Base-by-base conservation (phyloP, 2,329 filamentous ascomycete genomes). In the Zymoseptoria ardabiliae region DNA sequence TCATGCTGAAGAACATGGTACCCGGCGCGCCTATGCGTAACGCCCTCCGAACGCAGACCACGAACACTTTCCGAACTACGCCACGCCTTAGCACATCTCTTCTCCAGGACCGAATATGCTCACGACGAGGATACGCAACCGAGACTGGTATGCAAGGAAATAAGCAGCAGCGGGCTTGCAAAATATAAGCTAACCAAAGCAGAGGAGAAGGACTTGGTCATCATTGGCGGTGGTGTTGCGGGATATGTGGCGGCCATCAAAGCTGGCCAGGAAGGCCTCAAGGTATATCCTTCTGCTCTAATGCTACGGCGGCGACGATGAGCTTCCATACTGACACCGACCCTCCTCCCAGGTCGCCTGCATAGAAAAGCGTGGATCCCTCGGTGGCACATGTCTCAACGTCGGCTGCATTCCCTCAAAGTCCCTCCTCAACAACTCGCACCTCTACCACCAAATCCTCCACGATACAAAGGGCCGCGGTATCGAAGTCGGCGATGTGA, bases 361-460 rank as follows among this genome's bases (percentile, higher is more conserved):
- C 79, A 95, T 99, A 80, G 94, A 99, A 81, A 99, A 99, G 85
- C 91, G 94, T 74, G 94, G 94, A 69, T 83, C 85, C 62, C 87
- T 99, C 70, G 94, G 94, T 72, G 94, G 94, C 75, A 99, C 94
- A 72, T 99, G 94, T 82, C 81, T 99, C 72, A 99, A 99, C 77
- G 94, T 99, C 73, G 94, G 94, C 79, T 99, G 94, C 81, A 99
- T 99, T 75, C 94, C 94, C 68, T 99, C 94, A 67, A 99, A 99
- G 81, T 97, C 94, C 64, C 90, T 99, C 69, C 90, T 99, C 77
- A 99, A 97, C 87, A 99, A 97, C 84, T 97, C 94, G 71, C 91
- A 97, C 77, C 85, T 99, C 63, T 97, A 97, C 83, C 93, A 97
- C 82, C 89, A 92, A 79, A 89, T 97, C 73, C 85, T 95, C 63